Evolutionary conservation across 129 eudicot genomes (phyloP).

Genomic region (Flaveria ramosissima): DNA sequence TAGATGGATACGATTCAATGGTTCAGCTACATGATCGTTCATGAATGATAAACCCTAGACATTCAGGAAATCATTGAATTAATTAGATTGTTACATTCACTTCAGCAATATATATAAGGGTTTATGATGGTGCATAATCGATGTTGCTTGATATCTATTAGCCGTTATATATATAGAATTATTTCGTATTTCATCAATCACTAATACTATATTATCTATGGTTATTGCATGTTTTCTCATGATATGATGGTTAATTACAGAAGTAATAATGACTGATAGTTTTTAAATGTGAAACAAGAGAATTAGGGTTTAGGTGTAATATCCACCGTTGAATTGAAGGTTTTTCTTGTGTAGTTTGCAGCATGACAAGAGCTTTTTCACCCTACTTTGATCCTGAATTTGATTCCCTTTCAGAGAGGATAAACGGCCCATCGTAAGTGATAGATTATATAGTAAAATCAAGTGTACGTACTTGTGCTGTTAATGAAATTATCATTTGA

Average conservation of each 20-base stretch:
- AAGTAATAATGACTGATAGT: not conserved
- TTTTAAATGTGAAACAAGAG: not conserved
- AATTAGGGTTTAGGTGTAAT: not conserved
- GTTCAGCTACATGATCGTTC: slow-evolving; percentile 18
- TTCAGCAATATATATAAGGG: no score
- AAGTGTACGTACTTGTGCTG: not conserved
- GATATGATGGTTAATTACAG: no score
- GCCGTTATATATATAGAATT: no score
- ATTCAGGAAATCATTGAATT: not conserved
- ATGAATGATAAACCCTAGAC: slow-evolving; percentile 29
- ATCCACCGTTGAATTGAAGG: not conserved
- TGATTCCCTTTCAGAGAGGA: slow-evolving; percentile 64
- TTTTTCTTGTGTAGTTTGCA: slow-evolving; percentile 33
- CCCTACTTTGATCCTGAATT: slow-evolving; percentile 89
- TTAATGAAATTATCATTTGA: not conserved
- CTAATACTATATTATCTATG: no score
- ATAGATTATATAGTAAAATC: not conserved
- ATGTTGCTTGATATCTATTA: no score
- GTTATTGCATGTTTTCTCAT: not conserved
- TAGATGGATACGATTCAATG: not conserved
- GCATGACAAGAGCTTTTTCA: slow-evolving; percentile 51
- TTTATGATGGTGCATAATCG: no score
- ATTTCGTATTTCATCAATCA: not conserved
- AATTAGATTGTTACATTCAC: not conserved
- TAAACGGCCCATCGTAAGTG: slow-evolving; percentile 71